These are phyloP conservation scores for Penicillium ucsense DNA, from an alignment of 495 filamentous ascomycete species.

Conservation along the genomic window DNA sequence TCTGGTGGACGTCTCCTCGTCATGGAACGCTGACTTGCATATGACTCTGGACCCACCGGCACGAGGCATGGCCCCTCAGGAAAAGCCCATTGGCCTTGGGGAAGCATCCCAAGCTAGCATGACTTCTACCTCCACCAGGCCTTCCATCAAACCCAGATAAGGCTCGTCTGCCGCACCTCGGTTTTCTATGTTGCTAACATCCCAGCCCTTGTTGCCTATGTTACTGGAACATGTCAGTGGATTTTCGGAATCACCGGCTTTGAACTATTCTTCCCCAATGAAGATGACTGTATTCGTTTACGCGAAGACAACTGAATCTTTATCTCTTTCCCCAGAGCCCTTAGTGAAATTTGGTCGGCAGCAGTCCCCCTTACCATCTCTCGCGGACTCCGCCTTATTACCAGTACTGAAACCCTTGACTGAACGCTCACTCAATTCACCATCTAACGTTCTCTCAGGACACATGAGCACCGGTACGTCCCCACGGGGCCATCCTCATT, in stretches of 20 bases:
- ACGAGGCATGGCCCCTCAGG: slow-evolving; percentile 17
- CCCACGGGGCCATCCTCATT: slow-evolving; percentile 26
- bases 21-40: slow-evolving; percentile 29
- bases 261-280: too few relatives aligned
- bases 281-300: too few relatives aligned
- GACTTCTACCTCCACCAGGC: slow-evolving; percentile 17
- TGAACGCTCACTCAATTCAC: slow-evolving; percentile 27
- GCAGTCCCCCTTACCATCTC: too few relatives aligned
- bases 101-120: slow-evolving; percentile 3
- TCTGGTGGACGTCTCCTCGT: slow-evolving; percentile 37
- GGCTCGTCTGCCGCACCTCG: slow-evolving; percentile 13
- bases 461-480: slow-evolving; percentile 32
- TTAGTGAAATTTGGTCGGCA: too few relatives aligned
- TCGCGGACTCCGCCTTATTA: slow-evolving; percentile 6
- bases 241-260: too few relatives aligned
- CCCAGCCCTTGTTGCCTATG: too few relatives aligned
- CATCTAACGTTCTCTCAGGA: slow-evolving; percentile 32
- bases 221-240: too few relatives aligned
- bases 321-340: too few relatives aligned
- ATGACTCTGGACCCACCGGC: slow-evolving; percentile 40
- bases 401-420: slow-evolving; percentile 22
- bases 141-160: slow-evolving; percentile 13
- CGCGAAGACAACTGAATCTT: too few relatives aligned
- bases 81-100: neutral
- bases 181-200: too few relatives aligned